Conservation (phyloP, 2,329 filamentous ascomycete species). For the Penicillium sp. region DNA sequence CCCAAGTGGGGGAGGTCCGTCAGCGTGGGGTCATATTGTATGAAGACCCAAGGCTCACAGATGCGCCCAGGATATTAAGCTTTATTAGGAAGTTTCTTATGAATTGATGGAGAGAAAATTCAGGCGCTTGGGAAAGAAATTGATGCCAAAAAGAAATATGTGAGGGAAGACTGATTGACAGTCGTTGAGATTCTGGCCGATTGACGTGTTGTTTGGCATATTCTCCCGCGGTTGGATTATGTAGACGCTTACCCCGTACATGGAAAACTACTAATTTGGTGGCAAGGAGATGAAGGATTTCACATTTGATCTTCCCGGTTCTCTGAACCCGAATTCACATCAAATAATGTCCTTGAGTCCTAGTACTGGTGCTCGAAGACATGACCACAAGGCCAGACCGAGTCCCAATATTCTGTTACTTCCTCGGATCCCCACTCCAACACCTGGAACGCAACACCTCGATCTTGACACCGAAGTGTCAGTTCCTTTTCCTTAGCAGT, state of each 20-base stretch:
- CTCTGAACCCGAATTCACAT: background rate
- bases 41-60: background rate
- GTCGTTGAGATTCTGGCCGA: background rate
- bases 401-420: background rate
- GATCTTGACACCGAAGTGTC: background rate
- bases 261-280: background rate
- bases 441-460: background rate
- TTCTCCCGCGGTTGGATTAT: background rate
- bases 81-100: background rate
- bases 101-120: background rate
- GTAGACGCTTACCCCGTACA: background rate
- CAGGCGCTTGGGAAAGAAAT: too few species aligned
- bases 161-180: background rate
- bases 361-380: background rate
- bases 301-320: background rate
- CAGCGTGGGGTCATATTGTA: background rate
- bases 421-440: background rate
- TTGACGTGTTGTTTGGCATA: background rate
- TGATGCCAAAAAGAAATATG: background rate
- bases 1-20: conserved; percentile 13
- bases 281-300: too few species aligned
- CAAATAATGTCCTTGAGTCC: background rate
- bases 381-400: background rate
- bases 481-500: background rate
- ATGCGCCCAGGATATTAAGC: background rate